Evolutionary conservation across 495 filamentous ascomycete genomes (phyloP).

Genomic region (Aspergillus baeticus): DNA sequence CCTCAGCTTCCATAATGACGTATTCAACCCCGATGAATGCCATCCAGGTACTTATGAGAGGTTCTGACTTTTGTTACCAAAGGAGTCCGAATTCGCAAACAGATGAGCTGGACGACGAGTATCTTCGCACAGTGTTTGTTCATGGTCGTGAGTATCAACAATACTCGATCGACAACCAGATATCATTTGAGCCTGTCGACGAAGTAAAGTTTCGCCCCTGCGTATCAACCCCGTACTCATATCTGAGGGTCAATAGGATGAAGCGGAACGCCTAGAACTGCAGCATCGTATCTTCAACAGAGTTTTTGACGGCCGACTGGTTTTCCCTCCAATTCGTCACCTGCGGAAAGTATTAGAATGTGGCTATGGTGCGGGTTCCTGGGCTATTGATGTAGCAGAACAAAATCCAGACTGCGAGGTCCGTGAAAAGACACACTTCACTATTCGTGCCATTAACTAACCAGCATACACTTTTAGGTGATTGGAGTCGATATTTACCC

Average conservation of each 20-base stretch:
- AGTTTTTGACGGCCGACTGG: conserved; percentile 72
- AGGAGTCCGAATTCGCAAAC: conserved; percentile 53
- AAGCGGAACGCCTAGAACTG: conserved; percentile 70
- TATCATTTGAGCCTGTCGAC: conserved; percentile 81
- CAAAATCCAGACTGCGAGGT: conserved; percentile 75
- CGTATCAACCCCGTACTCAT: conserved; percentile 14
- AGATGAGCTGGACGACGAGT: conserved; percentile 55
- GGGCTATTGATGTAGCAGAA: conserved; percentile 61
- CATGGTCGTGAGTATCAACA: conserved; percentile 71
- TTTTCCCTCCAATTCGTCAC: conserved; percentile 71
- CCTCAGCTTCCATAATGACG: conserved; percentile 30
- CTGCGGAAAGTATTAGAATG: conserved; percentile 74
- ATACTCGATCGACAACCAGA: conserved; percentile 67
- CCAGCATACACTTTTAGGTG: conserved; percentile 53
- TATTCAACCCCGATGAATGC: conserved; percentile 21
- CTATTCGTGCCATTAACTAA: conserved; percentile 14
- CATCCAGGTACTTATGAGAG: conserved; percentile 9
- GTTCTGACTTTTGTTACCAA: conserved; percentile 21
- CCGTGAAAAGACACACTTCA: background rate
- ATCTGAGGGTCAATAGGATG: conserved; percentile 56
- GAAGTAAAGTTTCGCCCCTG: conserved; percentile 56
- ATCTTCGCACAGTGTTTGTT: conserved; percentile 61
- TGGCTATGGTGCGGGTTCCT: conserved; percentile 66
- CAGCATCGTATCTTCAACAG: conserved; percentile 69
- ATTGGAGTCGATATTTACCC: conserved; percentile 79